Evolutionary conservation across 208 protist genomes (phyloP).

Genomic region (Porcisia deanei): DNA sequence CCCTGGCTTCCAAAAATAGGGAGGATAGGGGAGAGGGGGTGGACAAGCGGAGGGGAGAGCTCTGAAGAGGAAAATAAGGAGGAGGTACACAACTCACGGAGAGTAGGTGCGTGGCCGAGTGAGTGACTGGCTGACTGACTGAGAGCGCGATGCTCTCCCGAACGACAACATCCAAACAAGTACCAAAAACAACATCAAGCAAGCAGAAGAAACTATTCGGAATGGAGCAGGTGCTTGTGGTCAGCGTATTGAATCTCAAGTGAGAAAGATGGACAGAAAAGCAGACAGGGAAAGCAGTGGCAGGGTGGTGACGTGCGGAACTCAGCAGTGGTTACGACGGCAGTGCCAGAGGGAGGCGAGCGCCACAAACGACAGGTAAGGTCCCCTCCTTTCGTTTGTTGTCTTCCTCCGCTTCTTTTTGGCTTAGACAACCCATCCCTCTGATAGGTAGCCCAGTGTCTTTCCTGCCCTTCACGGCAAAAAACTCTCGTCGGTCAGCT

Average conservation of each 20-base stretch:
- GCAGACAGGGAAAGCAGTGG: not conserved
- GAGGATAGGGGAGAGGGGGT: not conserved
- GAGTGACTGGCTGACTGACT: no score
- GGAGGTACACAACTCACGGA: not conserved
- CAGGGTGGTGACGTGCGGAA: not conserved
- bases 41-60: not conserved
- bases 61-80: not conserved
- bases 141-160: not conserved
- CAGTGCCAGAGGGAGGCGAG: not conserved
- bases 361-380: not conserved
- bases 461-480: not conserved
- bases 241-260: not conserved
- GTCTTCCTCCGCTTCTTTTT: not conserved
- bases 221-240: not conserved
- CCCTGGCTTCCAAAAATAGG: not conserved
- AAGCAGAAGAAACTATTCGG: not conserved
- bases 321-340: no score
- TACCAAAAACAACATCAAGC: not conserved
- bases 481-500: no score
- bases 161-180: not conserved
- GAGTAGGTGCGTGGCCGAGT: no score
- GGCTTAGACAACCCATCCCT: not conserved
- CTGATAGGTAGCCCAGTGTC: not conserved
- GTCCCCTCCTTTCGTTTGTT: not conserved
- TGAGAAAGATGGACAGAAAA: not conserved